Evolutionary conservation across 108 stramenopile species (phyloP).

Genomic region (Schizochytrium sp.): DNA sequence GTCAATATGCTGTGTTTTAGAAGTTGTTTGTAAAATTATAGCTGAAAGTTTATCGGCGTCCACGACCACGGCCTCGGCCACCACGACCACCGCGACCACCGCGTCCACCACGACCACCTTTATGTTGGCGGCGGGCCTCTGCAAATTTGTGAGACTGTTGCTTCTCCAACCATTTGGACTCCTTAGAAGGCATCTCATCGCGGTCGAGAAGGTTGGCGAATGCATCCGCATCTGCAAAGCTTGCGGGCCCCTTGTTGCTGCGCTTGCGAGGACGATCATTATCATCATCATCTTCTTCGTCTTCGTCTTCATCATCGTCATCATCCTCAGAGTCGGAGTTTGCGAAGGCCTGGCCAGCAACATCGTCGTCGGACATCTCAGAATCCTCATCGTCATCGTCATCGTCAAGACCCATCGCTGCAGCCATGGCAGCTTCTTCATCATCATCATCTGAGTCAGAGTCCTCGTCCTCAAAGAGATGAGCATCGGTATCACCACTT

Average conservation of each 20-base stretch:
- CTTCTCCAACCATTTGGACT: not conserved
- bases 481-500: slow-evolving; percentile 59
- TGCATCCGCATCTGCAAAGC: slow-evolving; percentile 7
- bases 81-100: not conserved
- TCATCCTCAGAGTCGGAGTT: not conserved
- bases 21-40: no score
- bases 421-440: slow-evolving; percentile 61
- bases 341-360: not conserved
- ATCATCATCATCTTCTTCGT: slow-evolving; percentile 62
- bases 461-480: slow-evolving; percentile 73
- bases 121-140: not conserved
- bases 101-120: not conserved
- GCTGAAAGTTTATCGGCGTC: not conserved
- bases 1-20: no score
- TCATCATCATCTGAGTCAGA: slow-evolving; percentile 66
- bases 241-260: not conserved
- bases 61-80: not conserved
- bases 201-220: not conserved
- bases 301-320: slow-evolving; percentile 63
- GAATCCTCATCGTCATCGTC: slow-evolving; percentile 65
- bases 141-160: not conserved
- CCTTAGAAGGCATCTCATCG: not conserved
- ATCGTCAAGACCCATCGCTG: slow-evolving; percentile 9
- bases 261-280: not conserved
- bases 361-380: slow-evolving; percentile 14